Evolutionary conservation across 208 protist species (phyloP).

Genomic region (Tritrichomonas foetus): DNA sequence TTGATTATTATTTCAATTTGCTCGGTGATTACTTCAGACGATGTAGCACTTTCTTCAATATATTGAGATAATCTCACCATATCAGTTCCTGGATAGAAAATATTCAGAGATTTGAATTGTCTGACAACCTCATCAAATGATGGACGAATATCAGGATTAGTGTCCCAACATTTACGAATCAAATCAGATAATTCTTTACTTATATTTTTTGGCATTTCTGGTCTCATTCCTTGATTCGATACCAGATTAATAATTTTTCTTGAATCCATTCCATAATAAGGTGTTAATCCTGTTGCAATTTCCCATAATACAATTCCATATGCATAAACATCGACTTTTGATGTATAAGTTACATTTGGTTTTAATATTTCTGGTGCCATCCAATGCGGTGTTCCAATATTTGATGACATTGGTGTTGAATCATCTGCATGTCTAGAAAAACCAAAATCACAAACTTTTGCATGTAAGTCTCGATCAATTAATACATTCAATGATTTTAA

Average conservation of each 20-base stretch:
- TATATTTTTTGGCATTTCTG: neutral
- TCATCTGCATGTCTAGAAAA: neutral
- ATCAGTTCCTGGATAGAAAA: neutral
- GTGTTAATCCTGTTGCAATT: neutral
- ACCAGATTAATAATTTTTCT: neutral
- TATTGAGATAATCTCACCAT: neutral
- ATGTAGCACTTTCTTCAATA: neutral
- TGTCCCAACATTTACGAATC: neutral
- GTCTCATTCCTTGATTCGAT: neutral
- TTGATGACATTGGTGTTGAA: neutral
- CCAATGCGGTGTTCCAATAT: constrained; percentile 34
- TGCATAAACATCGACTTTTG: constrained; percentile 33
- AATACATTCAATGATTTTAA: constrained; percentile 31
- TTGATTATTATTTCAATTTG: neutral
- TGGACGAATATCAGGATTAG: neutral
- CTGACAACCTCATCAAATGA: constrained; percentile 2
- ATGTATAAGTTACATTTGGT: neutral
- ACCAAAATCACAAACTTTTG: neutral
- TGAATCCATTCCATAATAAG: neutral
- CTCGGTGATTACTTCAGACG: neutral
- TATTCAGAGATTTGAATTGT: neutral
- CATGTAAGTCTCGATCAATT: neutral
- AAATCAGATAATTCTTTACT: neutral
- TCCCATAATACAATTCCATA: constrained; percentile 31
- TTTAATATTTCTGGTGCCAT: neutral